Evolutionary conservation across 108 stramenopile species (phyloP).

Genomic region (Poteriospumella lacustris): DNA sequence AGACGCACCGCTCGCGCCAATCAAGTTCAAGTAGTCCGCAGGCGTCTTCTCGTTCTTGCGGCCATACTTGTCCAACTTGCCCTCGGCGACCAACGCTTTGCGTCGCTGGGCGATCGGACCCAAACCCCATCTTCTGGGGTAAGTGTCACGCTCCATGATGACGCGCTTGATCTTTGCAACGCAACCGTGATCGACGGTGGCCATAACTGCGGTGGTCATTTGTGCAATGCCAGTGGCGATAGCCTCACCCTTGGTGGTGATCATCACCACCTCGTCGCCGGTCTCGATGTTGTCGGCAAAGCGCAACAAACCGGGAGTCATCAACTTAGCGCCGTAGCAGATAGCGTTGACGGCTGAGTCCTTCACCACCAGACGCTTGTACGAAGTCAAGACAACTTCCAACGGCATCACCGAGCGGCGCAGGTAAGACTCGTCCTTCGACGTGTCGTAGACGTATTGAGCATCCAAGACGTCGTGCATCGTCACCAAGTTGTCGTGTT

Average conservation of each 20-base stretch:
- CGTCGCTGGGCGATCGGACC: conserved; percentile 96
- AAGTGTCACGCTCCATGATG: conserved; percentile 99
- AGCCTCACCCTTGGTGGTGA: conserved; percentile 99
- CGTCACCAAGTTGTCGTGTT: conserved; percentile 86
- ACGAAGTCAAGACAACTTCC: conserved; percentile 85
- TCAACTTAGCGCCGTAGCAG: conserved; percentile 99
- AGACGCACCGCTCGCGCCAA: neutral
- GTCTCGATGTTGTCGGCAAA: conserved; percentile 97
- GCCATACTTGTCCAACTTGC: conserved; percentile 96
- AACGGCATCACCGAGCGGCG: conserved; percentile 93
- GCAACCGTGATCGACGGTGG: conserved; percentile 95
- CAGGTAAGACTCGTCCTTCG: conserved; percentile 97
- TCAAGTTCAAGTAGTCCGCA: conserved; percentile 70
- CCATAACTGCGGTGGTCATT: conserved; percentile 99
- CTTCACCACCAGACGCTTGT: conserved; percentile 98
- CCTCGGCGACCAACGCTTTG: conserved; percentile 94
- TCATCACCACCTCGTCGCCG: conserved; percentile 91
- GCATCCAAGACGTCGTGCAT: conserved; percentile 99
- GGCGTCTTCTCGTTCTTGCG: conserved; percentile 94
- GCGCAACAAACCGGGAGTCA: conserved; percentile 95
- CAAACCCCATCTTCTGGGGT: conserved; percentile 96
- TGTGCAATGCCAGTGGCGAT: conserved; percentile 96
- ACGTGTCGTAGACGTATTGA: conserved; percentile 92
- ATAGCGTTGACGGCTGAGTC: conserved; percentile 98
- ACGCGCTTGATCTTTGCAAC: conserved; percentile 99